Percentiles rank a stretch among this genome's conserved stretches.
These are phyloP conservation scores for Earliella scabrosa DNA, from an alignment of 1,284 basidiomycete species.

Conservation along the genomic window DNA sequence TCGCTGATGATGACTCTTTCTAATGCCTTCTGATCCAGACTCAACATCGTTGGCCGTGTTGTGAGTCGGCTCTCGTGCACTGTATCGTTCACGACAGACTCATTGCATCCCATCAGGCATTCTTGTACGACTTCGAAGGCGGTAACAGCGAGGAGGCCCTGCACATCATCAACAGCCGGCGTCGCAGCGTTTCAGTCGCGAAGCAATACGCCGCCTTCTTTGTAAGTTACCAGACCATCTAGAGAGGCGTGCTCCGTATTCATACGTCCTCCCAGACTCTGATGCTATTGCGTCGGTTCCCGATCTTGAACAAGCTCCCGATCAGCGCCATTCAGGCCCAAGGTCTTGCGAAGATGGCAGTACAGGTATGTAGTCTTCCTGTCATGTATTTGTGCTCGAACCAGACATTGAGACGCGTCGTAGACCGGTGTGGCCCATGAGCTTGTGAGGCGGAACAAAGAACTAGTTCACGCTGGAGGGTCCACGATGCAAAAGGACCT, in stretches of 20 bases:
- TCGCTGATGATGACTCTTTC: no score
- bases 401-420: neutral
- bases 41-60: constrained; percentile 13
- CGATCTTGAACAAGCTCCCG: constrained; percentile 30
- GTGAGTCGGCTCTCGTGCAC: neutral
- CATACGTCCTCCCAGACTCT: constrained; percentile 13
- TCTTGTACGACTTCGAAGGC: constrained; percentile 31
- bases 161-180: constrained; percentile 23
- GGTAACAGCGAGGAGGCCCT: constrained; percentile 29
- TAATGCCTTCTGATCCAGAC: no score
- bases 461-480: neutral
- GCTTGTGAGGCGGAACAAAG: constrained; percentile 2
- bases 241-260: neutral
- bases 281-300: constrained; percentile 32
- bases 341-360: constrained; percentile 27
- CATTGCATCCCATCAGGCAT: constrained; percentile 7
- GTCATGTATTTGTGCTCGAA: neutral
- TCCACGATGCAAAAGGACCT: constrained; percentile 3
- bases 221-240: neutral
- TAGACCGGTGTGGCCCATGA: constrained; percentile 11
- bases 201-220: no score
- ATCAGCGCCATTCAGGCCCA: constrained; percentile 29
- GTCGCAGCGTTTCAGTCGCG: constrained; percentile 3
- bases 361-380: constrained; percentile 21
- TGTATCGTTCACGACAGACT: no score